Evolutionary conservation across 768 basidiomycete species (phyloP).

Genomic region (Gelatoporia subvermispora): DNA sequence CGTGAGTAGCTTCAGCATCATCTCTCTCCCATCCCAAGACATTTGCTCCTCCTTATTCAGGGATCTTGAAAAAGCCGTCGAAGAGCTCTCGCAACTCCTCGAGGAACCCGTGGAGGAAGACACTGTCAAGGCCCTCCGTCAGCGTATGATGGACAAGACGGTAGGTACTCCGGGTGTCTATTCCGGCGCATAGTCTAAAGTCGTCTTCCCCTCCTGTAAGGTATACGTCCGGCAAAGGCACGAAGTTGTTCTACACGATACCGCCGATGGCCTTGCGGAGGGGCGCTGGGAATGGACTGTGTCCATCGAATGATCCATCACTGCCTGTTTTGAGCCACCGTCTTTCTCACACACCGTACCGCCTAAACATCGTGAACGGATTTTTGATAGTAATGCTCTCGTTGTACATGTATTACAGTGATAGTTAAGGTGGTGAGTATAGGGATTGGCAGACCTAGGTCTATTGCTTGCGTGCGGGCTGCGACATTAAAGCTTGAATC

Average conservation of each 20-base stretch:
- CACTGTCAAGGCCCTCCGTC: constrained; percentile 71
- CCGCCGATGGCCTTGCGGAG: constrained; percentile 81
- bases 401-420: too few species aligned
- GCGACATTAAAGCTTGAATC: constrained; percentile 84
- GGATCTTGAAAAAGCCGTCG: constrained; percentile 92
- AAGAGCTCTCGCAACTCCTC: constrained; percentile 87
- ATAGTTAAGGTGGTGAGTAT: too few species aligned
- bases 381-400: too few species aligned
- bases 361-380: too few species aligned
- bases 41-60: constrained; percentile 30
- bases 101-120: constrained; percentile 86
- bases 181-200: background rate
- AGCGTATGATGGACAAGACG: constrained; percentile 93
- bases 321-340: background rate
- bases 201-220: constrained; percentile 3
- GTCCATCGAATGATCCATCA: constrained; percentile 36
- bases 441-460: too few species aligned
- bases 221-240: constrained; percentile 91
- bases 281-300: constrained; percentile 82
- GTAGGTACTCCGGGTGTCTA: constrained; percentile 24
- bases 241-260: constrained; percentile 91
- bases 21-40: background rate
- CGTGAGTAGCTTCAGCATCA: constrained; percentile 48
- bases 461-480: too few species aligned
- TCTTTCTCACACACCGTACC: too few species aligned